Evolutionary conservation across 176 grass and related monocot species (phyloP).

Genomic region (Zea mays): DNA sequence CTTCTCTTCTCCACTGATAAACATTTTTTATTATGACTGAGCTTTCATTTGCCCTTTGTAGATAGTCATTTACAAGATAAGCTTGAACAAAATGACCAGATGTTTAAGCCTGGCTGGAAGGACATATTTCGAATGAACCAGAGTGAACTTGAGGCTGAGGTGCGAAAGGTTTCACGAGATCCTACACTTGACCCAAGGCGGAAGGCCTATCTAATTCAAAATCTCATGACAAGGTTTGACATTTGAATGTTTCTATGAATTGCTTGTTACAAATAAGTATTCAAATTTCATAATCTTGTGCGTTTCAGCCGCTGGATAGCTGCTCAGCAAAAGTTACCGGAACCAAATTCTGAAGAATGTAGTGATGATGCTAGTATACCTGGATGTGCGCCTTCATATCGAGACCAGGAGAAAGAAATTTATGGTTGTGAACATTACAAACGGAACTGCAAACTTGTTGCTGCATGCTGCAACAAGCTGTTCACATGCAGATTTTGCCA

Average conservation of each 20-base stretch:
- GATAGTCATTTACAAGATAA: conserved; percentile 64
- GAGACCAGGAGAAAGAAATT: conserved; percentile 63
- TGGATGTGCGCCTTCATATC: conserved; percentile 83
- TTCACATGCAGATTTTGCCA: conserved; percentile 99
- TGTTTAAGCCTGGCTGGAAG: conserved; percentile 99
- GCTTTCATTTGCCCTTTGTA: conserved; percentile 36
- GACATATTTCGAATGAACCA: conserved; percentile 99
- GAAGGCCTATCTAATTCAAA: conserved; percentile 99
- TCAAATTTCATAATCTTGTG: conserved; percentile 33
- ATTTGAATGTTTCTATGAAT: conserved; percentile 35
- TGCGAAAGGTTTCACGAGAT: conserved; percentile 93
- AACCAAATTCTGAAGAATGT: conserved; percentile 54
- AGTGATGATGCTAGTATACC: conserved; percentile 50
- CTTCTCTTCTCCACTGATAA: conserved; percentile 4
- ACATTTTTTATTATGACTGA: conserved; percentile 5
- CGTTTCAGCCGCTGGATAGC: conserved; percentile 93
- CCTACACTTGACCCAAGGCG: conserved; percentile 92
- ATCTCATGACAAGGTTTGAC: conserved; percentile 95
- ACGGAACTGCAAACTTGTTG: conserved; percentile 93
- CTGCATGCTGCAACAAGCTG: conserved; percentile 89
- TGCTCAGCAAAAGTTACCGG: conserved; percentile 94
- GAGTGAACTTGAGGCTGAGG: conserved; percentile 93
- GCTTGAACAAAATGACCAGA: conserved; percentile 79
- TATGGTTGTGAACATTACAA: conserved; percentile 99
- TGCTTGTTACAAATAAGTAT: conserved; percentile 11